Evolutionary conservation across 2,329 filamentous ascomycete genomes (phyloP).

Genomic region (Cyanodermella asteris): DNA sequence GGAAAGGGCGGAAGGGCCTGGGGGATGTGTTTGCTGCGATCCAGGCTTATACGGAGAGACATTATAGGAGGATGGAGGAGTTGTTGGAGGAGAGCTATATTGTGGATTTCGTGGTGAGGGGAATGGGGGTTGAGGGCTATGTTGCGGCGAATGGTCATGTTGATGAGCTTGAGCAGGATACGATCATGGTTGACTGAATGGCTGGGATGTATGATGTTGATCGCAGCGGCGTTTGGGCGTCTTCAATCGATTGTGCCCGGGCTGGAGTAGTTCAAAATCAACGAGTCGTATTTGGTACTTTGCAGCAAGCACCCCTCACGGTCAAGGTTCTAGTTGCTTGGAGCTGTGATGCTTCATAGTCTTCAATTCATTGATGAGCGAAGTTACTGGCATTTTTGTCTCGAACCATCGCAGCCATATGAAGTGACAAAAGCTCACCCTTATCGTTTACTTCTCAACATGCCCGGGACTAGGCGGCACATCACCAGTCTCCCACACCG

Average conservation of each 20-base stretch:
- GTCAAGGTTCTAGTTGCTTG: no score
- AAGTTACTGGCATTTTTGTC: no score
- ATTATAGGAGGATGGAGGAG: slow-evolving; percentile 77
- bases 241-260: no score
- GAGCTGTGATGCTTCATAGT: no score
- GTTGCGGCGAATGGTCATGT: slow-evolving; percentile 5
- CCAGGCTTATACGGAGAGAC: slow-evolving; percentile 74
- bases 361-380: no score
- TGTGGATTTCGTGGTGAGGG: slow-evolving; percentile 74
- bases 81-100: slow-evolving; percentile 85
- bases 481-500: slow-evolving; percentile 35
- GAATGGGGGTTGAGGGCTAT: slow-evolving; percentile 76
- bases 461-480: slow-evolving; percentile 41
- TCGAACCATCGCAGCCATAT: no score
- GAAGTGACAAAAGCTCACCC: no score
- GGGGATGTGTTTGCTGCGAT: slow-evolving; percentile 76
- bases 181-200: not conserved
- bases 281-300: no score
- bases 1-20: slow-evolving; percentile 32
- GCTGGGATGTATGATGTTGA: not conserved
- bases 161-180: slow-evolving; percentile 9
- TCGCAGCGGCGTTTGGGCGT: no score
- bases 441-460: no score
- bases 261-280: no score
- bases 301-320: no score